Conservation (phyloP, 805 yeast species). For the Starmera quercuum region DNA sequence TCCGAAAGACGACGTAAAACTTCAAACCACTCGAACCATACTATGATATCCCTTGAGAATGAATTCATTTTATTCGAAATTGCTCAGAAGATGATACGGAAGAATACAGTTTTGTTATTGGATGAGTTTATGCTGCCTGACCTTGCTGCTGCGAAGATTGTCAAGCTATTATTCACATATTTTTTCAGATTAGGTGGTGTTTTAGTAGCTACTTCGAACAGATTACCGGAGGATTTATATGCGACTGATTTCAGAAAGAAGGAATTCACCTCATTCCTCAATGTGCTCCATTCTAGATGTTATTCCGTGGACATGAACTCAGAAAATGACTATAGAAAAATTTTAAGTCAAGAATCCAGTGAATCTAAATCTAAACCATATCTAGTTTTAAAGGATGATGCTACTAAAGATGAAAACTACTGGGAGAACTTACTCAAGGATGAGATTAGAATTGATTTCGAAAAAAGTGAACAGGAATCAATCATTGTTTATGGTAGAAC, state of each 20-base stretch:
- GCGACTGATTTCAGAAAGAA: slow-evolving; percentile 55
- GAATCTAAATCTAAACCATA: slow-evolving; percentile 15
- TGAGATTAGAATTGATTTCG: slow-evolving; percentile 5
- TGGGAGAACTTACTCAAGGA: slow-evolving; percentile 29
- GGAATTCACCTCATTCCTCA: slow-evolving; percentile 49
- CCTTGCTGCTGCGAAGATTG: slow-evolving; percentile 63
- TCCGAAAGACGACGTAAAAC: slow-evolving; percentile 35
- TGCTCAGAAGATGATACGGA: slow-evolving; percentile 54
- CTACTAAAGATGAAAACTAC: slow-evolving; percentile 14
- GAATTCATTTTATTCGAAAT: slow-evolving; percentile 61
- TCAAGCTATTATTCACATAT: slow-evolving; percentile 56
- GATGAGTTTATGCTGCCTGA: slow-evolving; percentile 79
- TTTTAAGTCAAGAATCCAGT: slow-evolving; percentile 10
- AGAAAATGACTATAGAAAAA: slow-evolving; percentile 44
- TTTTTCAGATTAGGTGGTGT: slow-evolving; percentile 73
- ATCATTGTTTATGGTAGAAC: slow-evolving; percentile 51
- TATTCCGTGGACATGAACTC: slow-evolving; percentile 56
- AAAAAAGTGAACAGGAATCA: slow-evolving; percentile 11
- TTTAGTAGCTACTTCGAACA: slow-evolving; percentile 64
- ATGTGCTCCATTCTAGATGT: slow-evolving; percentile 52
- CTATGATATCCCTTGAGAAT: slow-evolving; percentile 38
- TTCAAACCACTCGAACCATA: slow-evolving; percentile 18
- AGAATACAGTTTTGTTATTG: slow-evolving; percentile 50
- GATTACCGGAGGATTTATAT: slow-evolving; percentile 65
- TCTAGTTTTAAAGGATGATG: slow-evolving; percentile 25